Conservation (phyloP, 2,329 filamentous ascomycete genomes). For the Epichloe amarillans region DNA sequence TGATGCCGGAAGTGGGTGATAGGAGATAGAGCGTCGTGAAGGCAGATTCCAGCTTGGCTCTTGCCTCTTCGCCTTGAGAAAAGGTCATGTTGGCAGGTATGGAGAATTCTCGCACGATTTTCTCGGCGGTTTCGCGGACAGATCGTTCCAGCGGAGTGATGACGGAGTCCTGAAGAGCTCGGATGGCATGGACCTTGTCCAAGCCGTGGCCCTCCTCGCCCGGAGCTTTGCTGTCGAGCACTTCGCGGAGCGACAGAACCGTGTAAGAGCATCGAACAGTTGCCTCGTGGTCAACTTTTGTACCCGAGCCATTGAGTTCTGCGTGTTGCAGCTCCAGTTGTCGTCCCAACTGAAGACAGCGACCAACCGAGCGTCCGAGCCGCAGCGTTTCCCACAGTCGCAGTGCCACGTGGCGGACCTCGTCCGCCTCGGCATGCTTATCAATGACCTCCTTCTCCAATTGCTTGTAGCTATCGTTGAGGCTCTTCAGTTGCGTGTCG, state of each 20-base stretch:
- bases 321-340: conserved; percentile 78
- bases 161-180: conserved; percentile 55
- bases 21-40: conserved; percentile 68
- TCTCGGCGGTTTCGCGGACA: conserved; percentile 62
- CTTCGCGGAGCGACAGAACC: conserved; percentile 59
- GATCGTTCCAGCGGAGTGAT: conserved; percentile 59
- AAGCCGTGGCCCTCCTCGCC: conserved; percentile 68
- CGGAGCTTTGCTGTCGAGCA: conserved; percentile 52
- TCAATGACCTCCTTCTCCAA: conserved; percentile 76
- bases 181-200: conserved; percentile 59
- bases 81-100: conserved; percentile 46
- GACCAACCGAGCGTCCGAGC: conserved; percentile 60
- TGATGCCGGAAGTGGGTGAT: conserved; percentile 47
- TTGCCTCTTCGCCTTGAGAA: conserved; percentile 58
- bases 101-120: conserved; percentile 72
- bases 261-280: conserved; percentile 75
- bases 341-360: conserved; percentile 68
- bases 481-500: conserved; percentile 62
- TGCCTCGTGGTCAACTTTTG: conserved; percentile 60
- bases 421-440: conserved; percentile 74
- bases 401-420: conserved; percentile 64
- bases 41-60: conserved; percentile 59
- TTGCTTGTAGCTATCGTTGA: conserved; percentile 76
- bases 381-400: conserved; percentile 70
- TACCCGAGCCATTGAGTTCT: conserved; percentile 37